These are phyloP conservation scores for Seiridium unicorne DNA, from an alignment of 2,329 filamentous ascomycete genomes.

Conservation along the genomic window DNA sequence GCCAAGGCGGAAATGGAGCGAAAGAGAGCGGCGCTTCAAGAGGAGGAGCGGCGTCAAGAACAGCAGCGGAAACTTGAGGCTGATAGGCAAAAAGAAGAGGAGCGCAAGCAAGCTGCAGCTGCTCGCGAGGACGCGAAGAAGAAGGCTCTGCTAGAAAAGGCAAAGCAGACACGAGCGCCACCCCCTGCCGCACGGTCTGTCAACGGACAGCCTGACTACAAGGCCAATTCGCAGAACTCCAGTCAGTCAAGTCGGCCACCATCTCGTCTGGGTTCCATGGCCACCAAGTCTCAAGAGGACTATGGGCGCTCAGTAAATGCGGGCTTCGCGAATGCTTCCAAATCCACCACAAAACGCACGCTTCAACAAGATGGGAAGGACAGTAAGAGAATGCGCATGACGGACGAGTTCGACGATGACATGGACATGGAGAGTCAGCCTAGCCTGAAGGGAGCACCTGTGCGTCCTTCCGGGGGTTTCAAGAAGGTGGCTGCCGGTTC, in stretches of 20 bases:
- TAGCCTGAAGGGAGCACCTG: slow-evolving; percentile 77
- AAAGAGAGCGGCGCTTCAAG: slow-evolving; percentile 65
- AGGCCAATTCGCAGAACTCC: slow-evolving; percentile 31
- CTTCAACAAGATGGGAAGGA: slow-evolving; percentile 69
- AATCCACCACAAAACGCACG: slow-evolving; percentile 72
- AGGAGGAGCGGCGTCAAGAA: slow-evolving; percentile 63
- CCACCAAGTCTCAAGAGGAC: slow-evolving; percentile 56
- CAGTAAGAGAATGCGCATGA: slow-evolving; percentile 76
- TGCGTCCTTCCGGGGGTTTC: slow-evolving; percentile 71
- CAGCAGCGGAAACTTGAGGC: slow-evolving; percentile 58
- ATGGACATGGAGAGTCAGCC: slow-evolving; percentile 57
- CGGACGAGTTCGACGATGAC: slow-evolving; percentile 68
- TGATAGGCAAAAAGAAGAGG: slow-evolving; percentile 60
- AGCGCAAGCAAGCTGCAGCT: slow-evolving; percentile 52
- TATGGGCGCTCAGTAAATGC: slow-evolving; percentile 59
- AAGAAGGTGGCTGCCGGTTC: slow-evolving; percentile 59
- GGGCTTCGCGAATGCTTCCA: slow-evolving; percentile 60
- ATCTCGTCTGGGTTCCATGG: slow-evolving; percentile 58
- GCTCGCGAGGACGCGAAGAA: slow-evolving; percentile 62
- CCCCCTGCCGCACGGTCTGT: slow-evolving; percentile 56
- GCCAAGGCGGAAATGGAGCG: slow-evolving; percentile 80
- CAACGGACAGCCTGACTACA: slow-evolving; percentile 48
- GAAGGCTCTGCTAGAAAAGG: slow-evolving; percentile 60
- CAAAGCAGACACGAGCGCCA: slow-evolving; percentile 62
- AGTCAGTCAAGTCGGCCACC: slow-evolving; percentile 39